A percentile compares a stretch with the other conserved stretches of the same genome.
Conservation (phyloP, 192 early-diverging fungal genomes). For the Linderina pennispora region DNA sequence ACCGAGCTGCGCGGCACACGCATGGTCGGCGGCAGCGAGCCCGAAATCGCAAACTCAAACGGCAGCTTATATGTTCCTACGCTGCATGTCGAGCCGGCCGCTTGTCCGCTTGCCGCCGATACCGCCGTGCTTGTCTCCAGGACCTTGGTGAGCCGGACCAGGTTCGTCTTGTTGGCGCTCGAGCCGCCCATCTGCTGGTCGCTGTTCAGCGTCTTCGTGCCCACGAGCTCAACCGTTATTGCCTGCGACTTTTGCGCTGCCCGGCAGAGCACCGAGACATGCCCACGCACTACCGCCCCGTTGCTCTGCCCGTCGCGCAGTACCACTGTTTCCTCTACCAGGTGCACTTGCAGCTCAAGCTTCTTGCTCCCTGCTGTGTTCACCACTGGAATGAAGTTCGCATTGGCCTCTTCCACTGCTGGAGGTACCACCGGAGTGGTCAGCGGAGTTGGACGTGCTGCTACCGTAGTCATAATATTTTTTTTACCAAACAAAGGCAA, state of each 20-base stretch:
- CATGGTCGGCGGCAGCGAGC: slow-evolving; percentile 1
- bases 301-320: slow-evolving; percentile 1
- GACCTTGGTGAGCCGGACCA: background rate
- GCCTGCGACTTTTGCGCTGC: background rate
- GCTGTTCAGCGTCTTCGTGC: slow-evolving; percentile 6
- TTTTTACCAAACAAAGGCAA: too few relatives aligned
- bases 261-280: slow-evolving; percentile 6
- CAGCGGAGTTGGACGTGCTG: too few relatives aligned
- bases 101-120: background rate
- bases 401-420: too few relatives aligned
- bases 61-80: slow-evolving; percentile 10
- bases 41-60: slow-evolving; percentile 10
- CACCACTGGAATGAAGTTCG: background rate
- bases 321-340: slow-evolving; percentile 1
- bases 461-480: too few relatives aligned
- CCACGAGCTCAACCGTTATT: background rate
- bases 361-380: slow-evolving; percentile 4
- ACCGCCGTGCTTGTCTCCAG: background rate
- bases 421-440: too few relatives aligned
- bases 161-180: background rate
- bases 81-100: background rate
- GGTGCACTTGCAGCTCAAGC: slow-evolving; percentile 8
- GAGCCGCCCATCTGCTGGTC: slow-evolving; percentile 10
- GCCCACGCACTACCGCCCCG: slow-evolving; percentile 1
- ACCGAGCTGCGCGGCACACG: slow-evolving; percentile 8